Base-by-base conservation (phyloP, 345 rosid species). In the Ceriops decandra region DNA sequence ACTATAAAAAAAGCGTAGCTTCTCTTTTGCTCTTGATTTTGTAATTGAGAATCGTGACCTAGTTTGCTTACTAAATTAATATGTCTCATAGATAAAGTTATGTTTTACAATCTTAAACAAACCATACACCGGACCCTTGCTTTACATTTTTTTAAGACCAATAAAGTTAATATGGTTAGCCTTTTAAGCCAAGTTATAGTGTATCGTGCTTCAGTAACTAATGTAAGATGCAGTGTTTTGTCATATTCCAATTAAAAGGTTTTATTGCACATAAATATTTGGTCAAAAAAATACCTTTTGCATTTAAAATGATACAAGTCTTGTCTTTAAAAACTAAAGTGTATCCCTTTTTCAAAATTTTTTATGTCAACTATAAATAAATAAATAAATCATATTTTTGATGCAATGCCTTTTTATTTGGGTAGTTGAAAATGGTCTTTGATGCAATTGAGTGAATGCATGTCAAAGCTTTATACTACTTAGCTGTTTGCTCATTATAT, bases 1-100 rank as follows among this genome's bases (percentile, higher is more conserved):
- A 17, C 53, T 7, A 46, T 68, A 69, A 9, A 57, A 22, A 6
- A 68, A 30, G 6, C 57, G 35, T 5, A 69, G 52, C 73, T 68
- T 27, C 24, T 19, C n/a, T 1, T 5, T 51, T 17, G 33, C 33
- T 1, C 1, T 5, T 5, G 1, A 5, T 32, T 32, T 5, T 32
- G 33, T 6, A 5, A 15, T 3, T 51, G 5, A 5, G 7, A 51
- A 51, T 15, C 1, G 7, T 15, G 17, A 5, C 7, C 7, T 51
- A 3, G 7, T 51, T 7, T 15, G 19, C 7, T 51, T 51, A 5
- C 54, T 7, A 51, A 15, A 7, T 3, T 51, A 7, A 9, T 2
- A 51, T 16, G n/a, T 51, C 3, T 5, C n/a, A 6, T n/a, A 17
- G 17, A 4, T 1, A 4, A n/a, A 51, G 16, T 15, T 51, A 4